Percentiles rank a stretch among this genome's conserved stretches.
Evolutionary conservation across 345 rosid genomes (phyloP).

Genomic region (Eucalyptus albens): DNA sequence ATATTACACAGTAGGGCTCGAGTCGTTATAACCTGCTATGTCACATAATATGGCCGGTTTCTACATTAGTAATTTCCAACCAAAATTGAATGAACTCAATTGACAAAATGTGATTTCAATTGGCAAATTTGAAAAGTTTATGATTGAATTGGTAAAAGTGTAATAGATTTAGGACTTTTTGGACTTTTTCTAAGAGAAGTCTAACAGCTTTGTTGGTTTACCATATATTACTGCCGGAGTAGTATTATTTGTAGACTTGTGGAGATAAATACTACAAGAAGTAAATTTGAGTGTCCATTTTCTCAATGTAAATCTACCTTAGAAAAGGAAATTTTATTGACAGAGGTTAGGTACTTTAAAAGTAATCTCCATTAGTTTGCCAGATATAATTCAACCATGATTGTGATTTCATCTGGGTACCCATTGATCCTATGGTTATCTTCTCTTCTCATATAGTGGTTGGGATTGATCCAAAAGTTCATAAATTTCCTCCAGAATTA

Average conservation of each 20-base stretch:
- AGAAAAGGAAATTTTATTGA: not conserved
- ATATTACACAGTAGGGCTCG: fast-evolving
- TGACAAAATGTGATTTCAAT: too few relatives aligned
- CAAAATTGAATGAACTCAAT: not conserved
- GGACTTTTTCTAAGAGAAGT: not conserved
- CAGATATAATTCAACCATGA: not conserved
- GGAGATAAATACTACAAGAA: not conserved
- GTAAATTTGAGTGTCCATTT: not conserved
- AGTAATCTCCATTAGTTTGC: not conserved
- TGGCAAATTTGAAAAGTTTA: too few relatives aligned
- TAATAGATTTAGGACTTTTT: too few relatives aligned
- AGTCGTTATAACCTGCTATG: not conserved
- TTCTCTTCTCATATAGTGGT: not conserved
- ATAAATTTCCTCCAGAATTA: not conserved
- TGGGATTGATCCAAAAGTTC: not conserved
- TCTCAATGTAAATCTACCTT: not conserved
- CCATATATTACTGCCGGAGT: fast-evolving
- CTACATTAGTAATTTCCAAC: too few relatives aligned
- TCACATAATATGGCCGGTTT: not conserved
- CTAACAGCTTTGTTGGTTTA: not conserved
- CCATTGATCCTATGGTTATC: not conserved
- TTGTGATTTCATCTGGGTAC: not conserved
- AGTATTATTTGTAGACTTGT: not conserved
- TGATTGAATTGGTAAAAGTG: not conserved
- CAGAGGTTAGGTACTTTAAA: not conserved